Base-by-base conservation (phyloP, 345 rosid species). In the Moricandia moricandioides region DNA sequence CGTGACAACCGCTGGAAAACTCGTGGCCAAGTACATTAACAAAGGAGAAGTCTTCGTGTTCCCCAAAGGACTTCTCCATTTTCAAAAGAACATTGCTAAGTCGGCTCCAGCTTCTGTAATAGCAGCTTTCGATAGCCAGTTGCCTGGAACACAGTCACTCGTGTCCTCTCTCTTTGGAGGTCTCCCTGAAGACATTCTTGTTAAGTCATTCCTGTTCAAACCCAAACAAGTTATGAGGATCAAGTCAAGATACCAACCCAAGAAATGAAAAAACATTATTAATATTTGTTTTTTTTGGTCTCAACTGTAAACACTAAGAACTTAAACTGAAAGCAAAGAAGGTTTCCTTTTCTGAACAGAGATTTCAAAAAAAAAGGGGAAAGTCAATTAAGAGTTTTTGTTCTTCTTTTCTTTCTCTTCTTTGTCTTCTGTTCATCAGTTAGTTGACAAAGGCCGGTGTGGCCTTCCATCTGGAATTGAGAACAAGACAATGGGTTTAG, bases 381-480 rank as follows among this genome's bases (percentile, higher is more conserved):
- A 29, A 29, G 31, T 29, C 31, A 29, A 29, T 29, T 21, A 29
- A 29, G 31, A 29, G 5, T 29, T 29, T 29, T 29, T 29, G 3
- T 29, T 29, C 4, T 29, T 29, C 3, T 29, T 29, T 29, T 29
- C 31, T 29, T 29, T 29, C 5, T 29, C 31, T 33, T 31, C 35
- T 31, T 2, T 31, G 35, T n/a, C 7, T 5, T 33, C 37, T 29
- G 37, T 33, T 33, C 37, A 2, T 75, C 55, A 75, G 7, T 75
- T 75, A 60, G 79, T 68, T 3, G 52, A 1, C 35, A 45, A 64
- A 21, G 69, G 34, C 21, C 40, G 69, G 17, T 64, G 57, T 52
- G 52, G 79, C 79, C 67, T 75, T 12, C 97, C 97, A 83, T 93
- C 98, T 1, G 98, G 97, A 77, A 89, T 87, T 0, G 91, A 88